Conservation (phyloP, 352 stramenopile genomes). For the Phytophthora vignae region DNA sequence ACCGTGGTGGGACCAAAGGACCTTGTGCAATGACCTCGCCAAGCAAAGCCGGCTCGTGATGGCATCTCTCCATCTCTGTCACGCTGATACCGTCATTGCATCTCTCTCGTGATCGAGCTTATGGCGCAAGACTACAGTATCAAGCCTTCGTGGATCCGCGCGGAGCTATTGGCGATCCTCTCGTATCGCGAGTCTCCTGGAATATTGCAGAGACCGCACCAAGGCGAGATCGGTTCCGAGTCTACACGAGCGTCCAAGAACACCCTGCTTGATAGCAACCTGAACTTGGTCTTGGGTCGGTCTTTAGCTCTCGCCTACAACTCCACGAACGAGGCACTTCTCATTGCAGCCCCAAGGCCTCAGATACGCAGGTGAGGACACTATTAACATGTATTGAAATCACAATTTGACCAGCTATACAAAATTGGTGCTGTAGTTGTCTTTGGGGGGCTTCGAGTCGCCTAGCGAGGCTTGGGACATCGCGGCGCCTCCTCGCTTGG, state of each 20-base stretch:
- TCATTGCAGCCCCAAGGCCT: not conserved
- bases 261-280: not conserved
- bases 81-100: no score
- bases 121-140: not conserved
- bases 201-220: not conserved
- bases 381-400: not conserved
- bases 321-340: no score
- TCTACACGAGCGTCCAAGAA: not conserved
- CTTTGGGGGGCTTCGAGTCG: constrained; percentile 1
- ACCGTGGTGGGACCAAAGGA: no score
- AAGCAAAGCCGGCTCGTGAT: no score
- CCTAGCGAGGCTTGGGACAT: not conserved
- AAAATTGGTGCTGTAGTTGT: constrained; percentile 1
- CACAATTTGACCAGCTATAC: not conserved
- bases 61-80: no score
- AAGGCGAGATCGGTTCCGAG: not conserved
- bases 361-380: not conserved
- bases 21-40: no score
- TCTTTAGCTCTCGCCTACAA: not conserved
- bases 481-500: not conserved
- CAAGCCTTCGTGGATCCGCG: no score
- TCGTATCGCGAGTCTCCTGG: not conserved
- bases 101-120: no score
- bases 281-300: not conserved
- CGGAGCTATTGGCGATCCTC: no score